Evolutionary conservation across 495 filamentous ascomycete genomes (phyloP).

Genomic region (Hamigera avellanea): DNA sequence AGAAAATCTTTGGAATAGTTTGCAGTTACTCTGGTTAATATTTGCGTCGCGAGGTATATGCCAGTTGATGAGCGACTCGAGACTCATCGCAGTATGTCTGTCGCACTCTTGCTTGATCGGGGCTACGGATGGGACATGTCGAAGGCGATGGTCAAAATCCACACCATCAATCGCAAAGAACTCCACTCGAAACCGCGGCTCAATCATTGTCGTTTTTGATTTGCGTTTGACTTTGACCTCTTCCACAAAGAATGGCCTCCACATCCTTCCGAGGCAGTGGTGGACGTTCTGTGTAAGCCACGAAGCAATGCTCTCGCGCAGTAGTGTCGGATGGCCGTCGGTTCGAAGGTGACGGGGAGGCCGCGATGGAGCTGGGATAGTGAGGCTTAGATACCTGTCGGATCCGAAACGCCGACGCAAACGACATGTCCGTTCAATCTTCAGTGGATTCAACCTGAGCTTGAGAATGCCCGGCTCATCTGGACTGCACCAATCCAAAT

Average conservation of each 20-base stretch:
- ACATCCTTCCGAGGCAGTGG: slow-evolving; percentile 29
- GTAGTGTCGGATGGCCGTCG: slow-evolving; percentile 10
- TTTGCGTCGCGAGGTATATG: slow-evolving; percentile 34
- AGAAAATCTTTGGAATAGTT: slow-evolving; percentile 39
- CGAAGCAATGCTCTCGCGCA: slow-evolving; percentile 23
- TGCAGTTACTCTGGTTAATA: slow-evolving; percentile 30
- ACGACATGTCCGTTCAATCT: slow-evolving; percentile 31
- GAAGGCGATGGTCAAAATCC: slow-evolving; percentile 20
- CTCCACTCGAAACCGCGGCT: slow-evolving; percentile 30
- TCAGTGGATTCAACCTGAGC: slow-evolving; percentile 29
- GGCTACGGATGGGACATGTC: slow-evolving; percentile 4
- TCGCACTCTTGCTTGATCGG: slow-evolving; percentile 14
- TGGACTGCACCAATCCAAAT: slow-evolving; percentile 26
- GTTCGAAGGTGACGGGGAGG: slow-evolving; percentile 24
- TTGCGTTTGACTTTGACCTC: slow-evolving; percentile 27
- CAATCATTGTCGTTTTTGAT: slow-evolving; percentile 5
- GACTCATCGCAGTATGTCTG: slow-evolving; percentile 23
- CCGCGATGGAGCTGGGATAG: slow-evolving; percentile 23
- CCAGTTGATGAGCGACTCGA: slow-evolving; percentile 38
- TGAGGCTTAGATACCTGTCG: slow-evolving; percentile 34
- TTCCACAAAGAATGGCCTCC: slow-evolving; percentile 37
- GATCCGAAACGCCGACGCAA: slow-evolving; percentile 38
- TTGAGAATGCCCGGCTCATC: slow-evolving; percentile 27
- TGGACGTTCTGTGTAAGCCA: slow-evolving; percentile 35
- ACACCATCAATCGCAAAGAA: slow-evolving; percentile 42